A percentile compares a stretch with the other conserved stretches of the same genome.
Conservation (phyloP, 1,139 yeast species). For the Candida sanyaensis region DNA sequence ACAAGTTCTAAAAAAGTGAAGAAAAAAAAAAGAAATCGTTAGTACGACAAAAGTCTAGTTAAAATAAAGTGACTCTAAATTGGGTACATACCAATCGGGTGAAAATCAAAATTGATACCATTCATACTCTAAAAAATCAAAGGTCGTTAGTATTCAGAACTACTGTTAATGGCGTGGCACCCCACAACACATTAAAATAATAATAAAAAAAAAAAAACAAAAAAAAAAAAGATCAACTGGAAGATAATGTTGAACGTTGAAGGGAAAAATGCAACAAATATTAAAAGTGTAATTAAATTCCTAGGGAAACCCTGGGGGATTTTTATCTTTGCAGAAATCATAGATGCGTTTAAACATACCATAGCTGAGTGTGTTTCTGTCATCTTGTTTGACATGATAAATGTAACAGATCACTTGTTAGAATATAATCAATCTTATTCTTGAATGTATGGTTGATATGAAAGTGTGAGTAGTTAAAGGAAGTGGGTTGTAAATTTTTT, state of each 20-base stretch:
- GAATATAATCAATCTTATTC: background rate
- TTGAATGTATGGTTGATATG: background rate
- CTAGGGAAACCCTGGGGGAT: background rate
- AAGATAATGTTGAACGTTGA: background rate
- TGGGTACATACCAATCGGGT: conserved; percentile 24
- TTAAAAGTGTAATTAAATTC: background rate
- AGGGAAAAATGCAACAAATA: conserved; percentile 1
- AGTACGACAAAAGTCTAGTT: conserved; percentile 1
- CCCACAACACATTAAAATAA: too few relatives aligned
- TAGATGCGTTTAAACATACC: background rate
- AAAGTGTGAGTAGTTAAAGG: background rate
- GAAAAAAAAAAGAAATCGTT: conserved; percentile 6
- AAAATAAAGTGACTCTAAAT: background rate
- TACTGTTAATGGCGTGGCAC: too few relatives aligned
- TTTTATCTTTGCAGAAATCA: background rate
- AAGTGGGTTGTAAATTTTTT: conserved; percentile 1
- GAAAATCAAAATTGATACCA: conserved; percentile 16
- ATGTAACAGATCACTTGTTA: background rate
- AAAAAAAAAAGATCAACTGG: background rate
- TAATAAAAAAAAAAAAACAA: too few relatives aligned
- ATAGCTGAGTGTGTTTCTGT: background rate
- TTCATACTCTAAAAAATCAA: conserved; percentile 5
- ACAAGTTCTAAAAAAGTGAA: conserved; percentile 13
- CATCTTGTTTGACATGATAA: background rate
- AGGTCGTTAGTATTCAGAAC: conserved; percentile 7